Evolutionary conservation across 2,329 filamentous ascomycete genomes (phyloP).

Genomic region (Xylaria hypoxylon): DNA sequence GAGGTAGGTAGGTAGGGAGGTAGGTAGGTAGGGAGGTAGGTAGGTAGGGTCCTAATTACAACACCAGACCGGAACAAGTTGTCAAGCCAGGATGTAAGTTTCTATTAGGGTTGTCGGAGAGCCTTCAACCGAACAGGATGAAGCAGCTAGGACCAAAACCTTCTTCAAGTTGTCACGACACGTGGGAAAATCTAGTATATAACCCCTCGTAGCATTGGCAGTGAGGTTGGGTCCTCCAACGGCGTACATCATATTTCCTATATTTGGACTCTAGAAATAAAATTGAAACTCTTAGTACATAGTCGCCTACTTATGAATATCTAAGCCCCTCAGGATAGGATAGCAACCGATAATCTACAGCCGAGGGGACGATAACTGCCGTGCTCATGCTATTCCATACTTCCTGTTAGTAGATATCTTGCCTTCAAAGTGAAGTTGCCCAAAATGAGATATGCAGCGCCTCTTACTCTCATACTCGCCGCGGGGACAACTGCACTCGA

Average conservation of each 20-base stretch:
- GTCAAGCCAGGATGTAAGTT: constrained; percentile 7
- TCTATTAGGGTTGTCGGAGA: constrained; percentile 15
- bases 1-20: no score
- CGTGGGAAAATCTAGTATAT: constrained; percentile 9
- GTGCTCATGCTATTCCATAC: not conserved
- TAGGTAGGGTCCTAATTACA: not conserved
- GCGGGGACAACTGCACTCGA: constrained; percentile 9
- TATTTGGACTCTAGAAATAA: not conserved
- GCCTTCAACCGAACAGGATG: constrained; percentile 13
- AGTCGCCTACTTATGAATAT: not conserved
- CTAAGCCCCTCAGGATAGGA: constrained; percentile 1
- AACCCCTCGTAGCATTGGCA: constrained; percentile 16
- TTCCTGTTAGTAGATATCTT: not conserved
- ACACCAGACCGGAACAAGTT: not conserved
- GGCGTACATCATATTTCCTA: constrained; percentile 7
- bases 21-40: no score
- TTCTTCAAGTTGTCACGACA: not conserved
- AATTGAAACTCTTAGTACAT: not conserved
- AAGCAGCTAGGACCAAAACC: constrained; percentile 4
- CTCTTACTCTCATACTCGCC: constrained; percentile 23
- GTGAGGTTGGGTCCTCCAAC: constrained; percentile 26
- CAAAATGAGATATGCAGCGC: constrained; percentile 19
- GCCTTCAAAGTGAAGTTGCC: not conserved
- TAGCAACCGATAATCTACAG: not conserved
- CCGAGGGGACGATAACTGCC: not conserved